phyloP scores from a whole-genome alignment of 1,284 basidiomycete genomes.

The Phlebopus sp. region DNA sequence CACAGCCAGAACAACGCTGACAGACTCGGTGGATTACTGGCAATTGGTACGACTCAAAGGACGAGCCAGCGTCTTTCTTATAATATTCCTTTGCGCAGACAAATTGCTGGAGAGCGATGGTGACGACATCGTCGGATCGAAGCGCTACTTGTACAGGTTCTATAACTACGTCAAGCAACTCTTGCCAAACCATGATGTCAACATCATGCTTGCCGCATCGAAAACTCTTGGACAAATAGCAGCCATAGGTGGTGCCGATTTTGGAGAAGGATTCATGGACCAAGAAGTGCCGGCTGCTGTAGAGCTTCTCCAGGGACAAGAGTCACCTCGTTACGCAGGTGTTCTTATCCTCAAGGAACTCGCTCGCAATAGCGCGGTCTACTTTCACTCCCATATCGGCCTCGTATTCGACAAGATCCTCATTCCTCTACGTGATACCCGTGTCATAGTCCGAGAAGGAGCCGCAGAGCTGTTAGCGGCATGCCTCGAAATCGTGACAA shows the following conservation, averaged over 20 bases:
- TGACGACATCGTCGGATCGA: conserved; percentile 75
- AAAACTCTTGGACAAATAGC: conserved; percentile 84
- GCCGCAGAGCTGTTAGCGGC: conserved; percentile 89
- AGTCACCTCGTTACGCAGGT: conserved; percentile 77
- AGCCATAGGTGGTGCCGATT: conserved; percentile 74
- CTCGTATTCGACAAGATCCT: conserved; percentile 91
- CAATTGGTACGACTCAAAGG: conserved; percentile 61
- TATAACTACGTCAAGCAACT: conserved; percentile 91
- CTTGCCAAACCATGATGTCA: conserved; percentile 79
- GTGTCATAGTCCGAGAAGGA: conserved; percentile 85
- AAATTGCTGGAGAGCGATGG: conserved; percentile 67
- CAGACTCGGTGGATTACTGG: conserved; percentile 78
- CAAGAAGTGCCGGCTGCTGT: conserved; percentile 82
- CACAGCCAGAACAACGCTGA: conserved; percentile 75
- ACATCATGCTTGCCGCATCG: conserved; percentile 86
- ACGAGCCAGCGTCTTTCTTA: conserved; percentile 12
- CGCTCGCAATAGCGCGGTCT: conserved; percentile 79
- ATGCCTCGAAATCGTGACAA: conserved; percentile 82
- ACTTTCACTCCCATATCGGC: conserved; percentile 85
- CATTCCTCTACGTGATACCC: conserved; percentile 80
- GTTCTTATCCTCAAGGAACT: conserved; percentile 90
- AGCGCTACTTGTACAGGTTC: conserved; percentile 78
- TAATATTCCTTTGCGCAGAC: conserved; percentile 43
- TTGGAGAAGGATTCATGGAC: conserved; percentile 87
- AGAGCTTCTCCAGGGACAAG: conserved; percentile 72